Evolutionary conservation across 2,329 filamentous ascomycete genomes (phyloP), one percentile per base, ranked within the genome.

Genomic region (Pseudopithomyces maydicus): DNA sequence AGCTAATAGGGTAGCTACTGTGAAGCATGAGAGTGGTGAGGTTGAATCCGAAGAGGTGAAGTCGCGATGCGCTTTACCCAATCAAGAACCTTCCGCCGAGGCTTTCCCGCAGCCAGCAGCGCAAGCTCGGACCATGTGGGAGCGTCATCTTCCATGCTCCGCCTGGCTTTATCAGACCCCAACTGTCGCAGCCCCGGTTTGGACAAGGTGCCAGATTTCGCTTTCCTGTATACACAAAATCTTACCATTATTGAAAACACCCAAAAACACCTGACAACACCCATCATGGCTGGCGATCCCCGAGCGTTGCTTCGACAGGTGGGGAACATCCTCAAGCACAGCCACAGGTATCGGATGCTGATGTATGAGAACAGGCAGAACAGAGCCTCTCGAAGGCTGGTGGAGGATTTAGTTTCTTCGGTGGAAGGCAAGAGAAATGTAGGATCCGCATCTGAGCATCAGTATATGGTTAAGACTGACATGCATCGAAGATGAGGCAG

Each of bases 331-430:
- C 63, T 46, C 49, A 59, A 62, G 63, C 70, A 67, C 67, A 70
- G 68, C 71, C 68, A 67, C 68, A 57, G 56, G 64, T 61, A 66
- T 66, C 63, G 63, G 64, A 70, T 64, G 64, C 67, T 59, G 54
- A 67, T 57, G 66, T 61, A 52, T 56, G 50, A 50, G 8, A 59
- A 65, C 74, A 97, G 93, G 95, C 95, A 80, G 91, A 97, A 73
- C 96, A 95, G 81, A 84, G 88, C 51, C 85, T 90, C 23, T 80
- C 88, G 68, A 82, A 89, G 65, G 93, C 94, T 39, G 82, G 86
- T 19, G 82, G 90, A 26, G 93, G 93, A 68, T 97, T 97, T 80
- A 91, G 88, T 75, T 88, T 97, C 78, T 97, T 99, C 69, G 91
- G 92, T 42, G 91, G 91, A 44, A 85, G 88, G 56, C 85, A 90